Base-by-base conservation (phyloP, 192 early-diverging fungal species). In the Glomus cerebriforme region DNA sequence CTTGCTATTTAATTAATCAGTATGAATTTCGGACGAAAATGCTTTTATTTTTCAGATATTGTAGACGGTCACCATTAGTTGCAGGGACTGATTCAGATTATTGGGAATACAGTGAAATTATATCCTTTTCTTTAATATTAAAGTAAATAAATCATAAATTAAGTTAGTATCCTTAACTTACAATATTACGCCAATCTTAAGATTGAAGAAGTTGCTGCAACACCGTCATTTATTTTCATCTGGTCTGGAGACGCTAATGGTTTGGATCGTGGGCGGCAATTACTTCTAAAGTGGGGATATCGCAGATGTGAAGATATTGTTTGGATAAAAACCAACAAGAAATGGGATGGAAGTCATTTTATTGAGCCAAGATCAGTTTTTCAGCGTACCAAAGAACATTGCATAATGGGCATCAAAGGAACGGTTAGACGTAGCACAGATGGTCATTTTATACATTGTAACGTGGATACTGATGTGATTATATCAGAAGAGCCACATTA, bases 391-490 rank as follows among this genome's bases (percentile, higher is more conserved):
- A 92, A 92, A 71, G 91, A 92, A 73, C 91, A 92, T 73, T 92
- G 91, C 72, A 81, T 92, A 26, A 89, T 92, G 86, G 91, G 91
- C 19, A 92, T 92, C 37, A 83, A 83, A 32, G 91, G 91, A 26
- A 92, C 91, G 3, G 88, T 90, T n/a, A 83, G 91, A 4, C 82
- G 91, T 7, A 86, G 87, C 22, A 89, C 86, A 19, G 91, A 92
- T 79, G 83, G 86, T 5, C 91, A 92, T 83, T 91, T 92, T 77
- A 92, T 92, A 74, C 91, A 92, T 77, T 92, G 91, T 74, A 92
- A 92, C 68, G 86, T 92, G 22, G 91, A 92, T 67, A 92, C 91
- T 29, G 91, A 92, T 67, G 87, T 92, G 6, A 90, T 92, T 60
- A 86, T 92, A 32, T 86, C 90, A 12, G 88, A 91, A 64, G 88